Percentiles rank a stretch among this genome's conserved stretches.
Evolutionary conservation across 1,139 yeast genomes (phyloP).

Genomic region (Lodderomyces orthopsilosis): DNA sequence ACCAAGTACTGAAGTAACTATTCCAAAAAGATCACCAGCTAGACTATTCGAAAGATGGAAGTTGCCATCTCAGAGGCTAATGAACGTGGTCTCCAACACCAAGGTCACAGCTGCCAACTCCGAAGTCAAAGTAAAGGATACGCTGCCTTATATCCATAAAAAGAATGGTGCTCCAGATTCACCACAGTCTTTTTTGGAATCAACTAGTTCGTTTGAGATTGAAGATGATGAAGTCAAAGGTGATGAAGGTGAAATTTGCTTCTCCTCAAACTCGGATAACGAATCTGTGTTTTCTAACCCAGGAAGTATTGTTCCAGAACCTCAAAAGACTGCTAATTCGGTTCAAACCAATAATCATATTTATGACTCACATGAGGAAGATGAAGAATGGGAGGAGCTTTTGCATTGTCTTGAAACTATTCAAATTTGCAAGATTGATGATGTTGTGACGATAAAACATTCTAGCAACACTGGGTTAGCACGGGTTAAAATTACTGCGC

Average conservation of each 20-base stretch:
- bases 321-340: not conserved
- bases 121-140: not conserved
- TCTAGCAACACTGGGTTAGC: not conserved
- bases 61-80: slow-evolving; percentile 3
- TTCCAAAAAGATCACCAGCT: slow-evolving; percentile 21
- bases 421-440: slow-evolving; percentile 3
- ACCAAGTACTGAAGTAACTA: slow-evolving; percentile 1
- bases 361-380: not conserved
- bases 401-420: not conserved
- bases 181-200: slow-evolving; percentile 1
- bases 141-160: not conserved
- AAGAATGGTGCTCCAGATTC: not conserved
- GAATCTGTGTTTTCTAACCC: not conserved
- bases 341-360: not conserved
- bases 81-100: not conserved
- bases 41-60: slow-evolving; percentile 13
- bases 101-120: not conserved
- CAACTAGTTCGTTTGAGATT: slow-evolving; percentile 3
- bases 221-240: slow-evolving; percentile 4
- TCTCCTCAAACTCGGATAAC: slow-evolving; percentile 1
- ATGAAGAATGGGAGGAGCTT: slow-evolving; percentile 1
- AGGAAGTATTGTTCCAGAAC: not conserved
- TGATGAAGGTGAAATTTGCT: not conserved
- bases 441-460: not conserved
- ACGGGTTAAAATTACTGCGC: not conserved